Base-by-base conservation (phyloP, 768 basidiomycete species). In the Cystobasidiopsis lactophilus region DNA sequence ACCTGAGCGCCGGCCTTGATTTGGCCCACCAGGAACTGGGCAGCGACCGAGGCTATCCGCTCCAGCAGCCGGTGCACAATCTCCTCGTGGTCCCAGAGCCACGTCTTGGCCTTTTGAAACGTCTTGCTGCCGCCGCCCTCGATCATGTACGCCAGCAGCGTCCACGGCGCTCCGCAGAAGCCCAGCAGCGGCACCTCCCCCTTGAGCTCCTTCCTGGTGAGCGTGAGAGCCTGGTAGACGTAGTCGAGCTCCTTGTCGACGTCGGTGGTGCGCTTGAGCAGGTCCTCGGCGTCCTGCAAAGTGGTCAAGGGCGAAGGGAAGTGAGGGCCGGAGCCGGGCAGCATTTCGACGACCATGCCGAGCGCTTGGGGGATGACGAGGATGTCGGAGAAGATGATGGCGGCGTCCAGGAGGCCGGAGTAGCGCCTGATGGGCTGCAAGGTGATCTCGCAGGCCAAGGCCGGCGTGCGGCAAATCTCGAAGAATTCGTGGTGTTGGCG, bases 341-440 rank as follows among this genome's bases (percentile, higher is more conserved):
- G 82, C 91, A 98, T 96, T 62, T 80, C 71, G 23, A 71, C 69
- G 61, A 80, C 80, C 79, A 98, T 82, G 18, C 93, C 93, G 78
- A 98, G 77, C 21, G 93, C 93, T 65, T 96, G 89, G 0, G 93
- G 93, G 52, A 98, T 72, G 66, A 98, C 89, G 58, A 98, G 80
- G 69, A 96, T 98, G 66, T 96, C 93, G 60, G 79, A 83, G 72
- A 98, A 98, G 67, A 96, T 95, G 70, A 96, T 96, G 52, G 86
- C 76, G 10, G 91, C 91, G 67, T 96, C 93, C 61, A 98, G 67
- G 33, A 89, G 74, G 41, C 79, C 84, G 1, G 76, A 65, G 68
- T 82, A 96, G 41, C 86, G 78, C 47, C 79, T 76, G 62, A 96
- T 85, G 48, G 93, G 93, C 66, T 96, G 93, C 19, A 95, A 67